Percentiles rank a stretch among this genome's conserved stretches.
Conservation (phyloP, 768 basidiomycete species). For the Asterophora parasitica region DNA sequence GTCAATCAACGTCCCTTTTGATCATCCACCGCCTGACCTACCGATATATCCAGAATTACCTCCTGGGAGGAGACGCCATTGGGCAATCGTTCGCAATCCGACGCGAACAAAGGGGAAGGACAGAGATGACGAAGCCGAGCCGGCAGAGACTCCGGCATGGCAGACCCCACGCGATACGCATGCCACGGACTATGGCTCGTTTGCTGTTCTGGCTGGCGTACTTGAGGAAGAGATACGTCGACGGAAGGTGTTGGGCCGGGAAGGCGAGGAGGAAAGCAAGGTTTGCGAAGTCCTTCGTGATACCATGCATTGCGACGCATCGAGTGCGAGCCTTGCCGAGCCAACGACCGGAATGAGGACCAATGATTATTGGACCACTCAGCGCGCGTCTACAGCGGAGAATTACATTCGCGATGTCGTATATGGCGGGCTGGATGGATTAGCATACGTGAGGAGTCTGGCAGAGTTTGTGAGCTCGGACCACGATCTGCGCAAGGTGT, state of each 20-base stretch:
- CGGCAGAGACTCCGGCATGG: constrained; percentile 34
- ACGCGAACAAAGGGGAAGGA: constrained; percentile 46
- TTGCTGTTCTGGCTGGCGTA: constrained; percentile 47
- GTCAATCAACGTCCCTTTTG: constrained; percentile 14
- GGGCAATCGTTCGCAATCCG: constrained; percentile 53
- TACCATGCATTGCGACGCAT: constrained; percentile 31
- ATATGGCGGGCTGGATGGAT: constrained; percentile 73
- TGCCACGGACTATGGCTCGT: constrained; percentile 58
- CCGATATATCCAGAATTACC: constrained; percentile 24
- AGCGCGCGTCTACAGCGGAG: constrained; percentile 51
- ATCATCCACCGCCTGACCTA: constrained; percentile 16
- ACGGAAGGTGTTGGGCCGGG: constrained; percentile 19
- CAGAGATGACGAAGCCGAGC: constrained; percentile 46
- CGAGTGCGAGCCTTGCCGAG: constrained; percentile 6
- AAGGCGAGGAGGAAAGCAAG: constrained; percentile 30
- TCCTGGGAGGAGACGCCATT: constrained; percentile 46
- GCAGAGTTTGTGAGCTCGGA: constrained; percentile 57
- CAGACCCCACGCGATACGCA: constrained; percentile 49
- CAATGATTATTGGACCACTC: constrained; percentile 44
- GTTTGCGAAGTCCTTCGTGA: constrained; percentile 31
- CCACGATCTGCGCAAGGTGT: constrained; percentile 19
- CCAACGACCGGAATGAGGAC: constrained; percentile 10
- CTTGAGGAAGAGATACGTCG: constrained; percentile 40
- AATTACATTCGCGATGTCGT: constrained; percentile 70
- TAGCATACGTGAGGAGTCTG: constrained; percentile 72